These are phyloP conservation scores for Parsonsia alboflavescens DNA, from an alignment of 257 asterid genomes.

Conservation along the genomic window DNA sequence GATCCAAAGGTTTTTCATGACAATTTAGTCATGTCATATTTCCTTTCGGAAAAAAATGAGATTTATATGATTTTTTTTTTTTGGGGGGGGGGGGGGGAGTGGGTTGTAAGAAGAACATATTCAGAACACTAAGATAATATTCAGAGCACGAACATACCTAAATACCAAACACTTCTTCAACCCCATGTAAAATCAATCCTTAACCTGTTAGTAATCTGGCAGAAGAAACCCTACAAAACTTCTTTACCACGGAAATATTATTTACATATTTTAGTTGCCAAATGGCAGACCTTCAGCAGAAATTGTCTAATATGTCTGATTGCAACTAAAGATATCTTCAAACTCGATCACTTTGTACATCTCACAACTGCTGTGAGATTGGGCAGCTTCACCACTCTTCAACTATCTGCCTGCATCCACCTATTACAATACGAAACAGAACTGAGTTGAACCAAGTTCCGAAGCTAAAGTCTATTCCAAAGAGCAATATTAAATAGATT, in stretches of 20 bases:
- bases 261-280: background rate
- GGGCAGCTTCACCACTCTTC: slow-evolving; percentile 5
- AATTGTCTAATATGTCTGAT: background rate
- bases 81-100: background rate
- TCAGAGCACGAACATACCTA: background rate
- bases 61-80: too few relatives aligned
- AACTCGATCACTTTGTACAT: background rate
- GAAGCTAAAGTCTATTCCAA: background rate
- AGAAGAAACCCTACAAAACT: slow-evolving; percentile 6
- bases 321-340: background rate
- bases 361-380: background rate
- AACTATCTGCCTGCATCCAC: slow-evolving; percentile 6
- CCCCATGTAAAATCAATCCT: slow-evolving; percentile 1
- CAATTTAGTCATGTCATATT: background rate
- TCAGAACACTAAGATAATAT: background rate
- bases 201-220: slow-evolving; percentile 8
- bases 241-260: slow-evolving; percentile 1
- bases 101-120: background rate
- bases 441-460: background rate
- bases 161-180: background rate
- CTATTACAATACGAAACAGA: slow-evolving; percentile 9
- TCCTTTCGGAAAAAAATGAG: background rate
- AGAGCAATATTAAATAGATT: background rate
- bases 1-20: background rate
- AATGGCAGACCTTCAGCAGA: background rate